phyloP scores from a whole-genome alignment of 805 yeast species.

The Myxozyma neglecta region DNA sequence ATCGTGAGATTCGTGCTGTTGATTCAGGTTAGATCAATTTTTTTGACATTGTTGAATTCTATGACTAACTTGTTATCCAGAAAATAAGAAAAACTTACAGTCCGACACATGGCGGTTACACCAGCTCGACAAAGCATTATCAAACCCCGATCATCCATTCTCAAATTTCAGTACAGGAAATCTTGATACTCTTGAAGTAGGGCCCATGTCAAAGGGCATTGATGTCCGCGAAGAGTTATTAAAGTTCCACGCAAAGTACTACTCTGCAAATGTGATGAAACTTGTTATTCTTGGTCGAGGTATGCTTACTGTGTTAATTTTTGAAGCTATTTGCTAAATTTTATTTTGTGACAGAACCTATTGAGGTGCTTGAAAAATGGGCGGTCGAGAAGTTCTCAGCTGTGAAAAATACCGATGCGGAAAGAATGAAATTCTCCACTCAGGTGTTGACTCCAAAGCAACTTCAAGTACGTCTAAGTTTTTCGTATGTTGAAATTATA shows the following conservation, averaged over 20 bases:
- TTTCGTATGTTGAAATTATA: background rate
- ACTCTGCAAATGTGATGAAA: constrained; percentile 87
- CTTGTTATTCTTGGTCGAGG: constrained; percentile 74
- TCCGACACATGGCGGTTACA: constrained; percentile 85
- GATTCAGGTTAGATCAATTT: constrained; percentile 52
- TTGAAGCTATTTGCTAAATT: background rate
- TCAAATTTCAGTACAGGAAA: constrained; percentile 91
- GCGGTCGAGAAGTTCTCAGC: constrained; percentile 62
- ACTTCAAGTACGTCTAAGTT: constrained; percentile 34
- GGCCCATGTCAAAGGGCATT: constrained; percentile 58
- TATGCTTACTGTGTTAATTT: background rate
- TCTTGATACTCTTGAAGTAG: constrained; percentile 64
- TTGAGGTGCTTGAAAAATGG: constrained; percentile 73
- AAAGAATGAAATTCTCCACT: constrained; percentile 45
- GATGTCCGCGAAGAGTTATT: constrained; percentile 81
- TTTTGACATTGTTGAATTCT: too few species aligned
- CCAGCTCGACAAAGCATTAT: constrained; percentile 74
- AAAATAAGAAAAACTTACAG: constrained; percentile 90
- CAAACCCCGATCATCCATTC: constrained; percentile 78
- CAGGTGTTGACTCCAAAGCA: constrained; percentile 53
- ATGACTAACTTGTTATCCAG: constrained; percentile 39
- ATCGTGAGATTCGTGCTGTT: constrained; percentile 90
- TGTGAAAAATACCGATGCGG: constrained; percentile 54
- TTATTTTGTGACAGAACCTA: constrained; percentile 47
- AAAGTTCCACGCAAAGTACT: constrained; percentile 67